A percentile compares a stretch with the other conserved stretches of the same genome.
Evolutionary conservation across 2,329 filamentous ascomycete genomes (phyloP).

Genomic region (Camillea tinctor): DNA sequence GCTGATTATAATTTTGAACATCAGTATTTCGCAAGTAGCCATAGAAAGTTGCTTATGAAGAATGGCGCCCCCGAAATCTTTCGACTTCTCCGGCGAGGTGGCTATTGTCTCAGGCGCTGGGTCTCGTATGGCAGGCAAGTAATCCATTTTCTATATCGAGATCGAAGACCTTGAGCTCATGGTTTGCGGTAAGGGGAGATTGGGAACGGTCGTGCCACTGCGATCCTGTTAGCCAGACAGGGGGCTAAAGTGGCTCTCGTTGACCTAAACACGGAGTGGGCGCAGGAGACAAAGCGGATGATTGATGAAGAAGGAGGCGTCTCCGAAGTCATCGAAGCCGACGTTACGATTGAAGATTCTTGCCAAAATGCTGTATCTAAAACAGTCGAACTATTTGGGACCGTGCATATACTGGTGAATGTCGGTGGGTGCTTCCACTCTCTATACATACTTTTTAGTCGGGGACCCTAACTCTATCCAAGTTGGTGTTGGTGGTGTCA

Average conservation of each 20-base stretch:
- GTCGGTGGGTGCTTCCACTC: conserved; percentile 16
- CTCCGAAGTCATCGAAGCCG: conserved; percentile 26
- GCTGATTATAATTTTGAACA: no score
- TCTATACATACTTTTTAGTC: not conserved
- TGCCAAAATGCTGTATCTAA: conserved; percentile 21
- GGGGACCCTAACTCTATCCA: not conserved
- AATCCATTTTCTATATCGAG: not conserved
- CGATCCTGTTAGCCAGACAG: conserved; percentile 29
- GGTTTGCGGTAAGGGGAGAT: conserved; percentile 21
- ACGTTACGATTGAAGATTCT: conserved; percentile 24
- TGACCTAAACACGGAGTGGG: conserved; percentile 25
- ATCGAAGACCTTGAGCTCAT: not conserved
- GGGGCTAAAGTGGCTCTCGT: conserved; percentile 28
- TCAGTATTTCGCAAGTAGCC: no score
- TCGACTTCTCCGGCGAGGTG: conserved; percentile 31
- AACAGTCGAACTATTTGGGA: conserved; percentile 25
- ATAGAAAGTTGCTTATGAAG: not conserved
- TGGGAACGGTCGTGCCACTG: conserved; percentile 30
- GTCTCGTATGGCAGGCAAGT: conserved; percentile 27
- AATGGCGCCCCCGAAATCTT: conserved; percentile 17
- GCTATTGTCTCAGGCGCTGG: conserved; percentile 35
- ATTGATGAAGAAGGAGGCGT: conserved; percentile 28
- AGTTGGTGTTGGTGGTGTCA: conserved; percentile 35
- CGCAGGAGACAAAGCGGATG: conserved; percentile 29
- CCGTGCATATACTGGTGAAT: conserved; percentile 30